A percentile compares a stretch with the other conserved stretches of the same genome.
Conservation (phyloP, 2,329 filamentous ascomycete species). For the Talaromyces sp. region DNA sequence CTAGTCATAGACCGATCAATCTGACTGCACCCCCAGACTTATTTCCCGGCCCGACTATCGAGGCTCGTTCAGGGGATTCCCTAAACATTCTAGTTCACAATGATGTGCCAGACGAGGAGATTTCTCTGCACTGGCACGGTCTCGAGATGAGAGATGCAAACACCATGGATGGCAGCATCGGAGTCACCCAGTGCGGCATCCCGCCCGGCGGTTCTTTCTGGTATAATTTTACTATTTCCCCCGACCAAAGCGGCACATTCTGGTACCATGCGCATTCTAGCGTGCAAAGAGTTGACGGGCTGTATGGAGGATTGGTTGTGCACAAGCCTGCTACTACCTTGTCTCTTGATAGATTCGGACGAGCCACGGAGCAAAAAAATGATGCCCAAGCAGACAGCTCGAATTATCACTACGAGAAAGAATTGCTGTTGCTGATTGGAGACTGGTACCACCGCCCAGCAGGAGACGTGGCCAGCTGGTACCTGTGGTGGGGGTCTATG, state of each 20-base stretch:
- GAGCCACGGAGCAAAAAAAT: not conserved
- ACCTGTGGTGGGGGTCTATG: conserved; percentile 37
- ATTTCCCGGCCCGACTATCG: conserved; percentile 47
- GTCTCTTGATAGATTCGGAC: conserved; percentile 1
- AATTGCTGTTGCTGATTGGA: conserved; percentile 42
- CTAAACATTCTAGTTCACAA: conserved; percentile 41
- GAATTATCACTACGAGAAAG: conserved; percentile 29
- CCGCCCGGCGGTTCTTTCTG: conserved; percentile 49
- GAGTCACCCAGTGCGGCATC: conserved; percentile 63
- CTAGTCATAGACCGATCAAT: not conserved
- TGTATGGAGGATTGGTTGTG: conserved; percentile 45
- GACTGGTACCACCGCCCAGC: conserved; percentile 46
- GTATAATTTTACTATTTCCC: conserved; percentile 36
- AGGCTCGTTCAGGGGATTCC: conserved; percentile 43
- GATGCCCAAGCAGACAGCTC: conserved; percentile 5
- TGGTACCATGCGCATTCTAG: conserved; percentile 47
- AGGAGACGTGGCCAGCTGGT: conserved; percentile 38
- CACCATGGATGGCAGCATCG: conserved; percentile 39
- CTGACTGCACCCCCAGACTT: conserved; percentile 17
- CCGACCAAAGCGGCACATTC: conserved; percentile 39
- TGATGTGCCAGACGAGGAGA: conserved; percentile 27
- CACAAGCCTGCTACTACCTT: conserved; percentile 29
- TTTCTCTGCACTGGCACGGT: conserved; percentile 46
- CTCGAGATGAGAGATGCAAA: conserved; percentile 30
- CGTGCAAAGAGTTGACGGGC: conserved; percentile 39